Conservation (phyloP, 2,329 filamentous ascomycete species). For the Fusarium devonianum region DNA sequence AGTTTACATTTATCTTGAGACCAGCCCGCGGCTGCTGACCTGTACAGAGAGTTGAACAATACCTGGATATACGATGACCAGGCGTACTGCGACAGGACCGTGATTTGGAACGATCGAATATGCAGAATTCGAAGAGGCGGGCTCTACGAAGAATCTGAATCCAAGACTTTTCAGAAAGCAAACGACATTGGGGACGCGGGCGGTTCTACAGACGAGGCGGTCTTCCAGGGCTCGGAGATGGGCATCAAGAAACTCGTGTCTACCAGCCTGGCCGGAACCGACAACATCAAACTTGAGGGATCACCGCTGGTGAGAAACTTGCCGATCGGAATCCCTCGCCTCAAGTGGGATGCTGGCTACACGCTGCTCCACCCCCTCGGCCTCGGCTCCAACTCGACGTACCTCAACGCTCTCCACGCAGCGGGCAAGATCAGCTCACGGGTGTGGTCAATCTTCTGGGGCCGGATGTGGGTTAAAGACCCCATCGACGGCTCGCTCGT, state of each 20-base stretch:
- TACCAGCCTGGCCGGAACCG: constrained; percentile 34
- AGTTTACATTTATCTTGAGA: constrained; percentile 1
- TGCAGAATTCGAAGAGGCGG: constrained; percentile 40
- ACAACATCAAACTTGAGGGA: constrained; percentile 20
- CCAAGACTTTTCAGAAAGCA: constrained; percentile 17
- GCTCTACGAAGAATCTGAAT: constrained; percentile 26
- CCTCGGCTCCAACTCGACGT: constrained; percentile 43
- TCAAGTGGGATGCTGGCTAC: constrained; percentile 41
- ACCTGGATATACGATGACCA: constrained; percentile 45
- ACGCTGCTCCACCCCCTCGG: constrained; percentile 41
- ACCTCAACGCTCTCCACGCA: constrained; percentile 37
- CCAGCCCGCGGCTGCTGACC: constrained; percentile 1
- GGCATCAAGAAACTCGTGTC: constrained; percentile 35
- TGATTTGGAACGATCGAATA: constrained; percentile 42
- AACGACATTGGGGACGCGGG: constrained; percentile 28
- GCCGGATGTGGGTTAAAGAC: constrained; percentile 41
- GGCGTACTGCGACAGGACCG: constrained; percentile 37
- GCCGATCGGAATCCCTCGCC: constrained; percentile 40
- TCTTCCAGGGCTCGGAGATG: constrained; percentile 25
- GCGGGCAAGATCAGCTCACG: constrained; percentile 38
- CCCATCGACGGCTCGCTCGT: constrained; percentile 44
- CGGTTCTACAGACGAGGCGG: constrained; percentile 21
- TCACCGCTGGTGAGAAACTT: constrained; percentile 8
- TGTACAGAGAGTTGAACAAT: constrained; percentile 45
- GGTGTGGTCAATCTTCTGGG: constrained; percentile 50